These are phyloP conservation scores for Colletotrichum sp. DNA, from an alignment of 2,329 filamentous ascomycete genomes.

Conservation along the genomic window DNA sequence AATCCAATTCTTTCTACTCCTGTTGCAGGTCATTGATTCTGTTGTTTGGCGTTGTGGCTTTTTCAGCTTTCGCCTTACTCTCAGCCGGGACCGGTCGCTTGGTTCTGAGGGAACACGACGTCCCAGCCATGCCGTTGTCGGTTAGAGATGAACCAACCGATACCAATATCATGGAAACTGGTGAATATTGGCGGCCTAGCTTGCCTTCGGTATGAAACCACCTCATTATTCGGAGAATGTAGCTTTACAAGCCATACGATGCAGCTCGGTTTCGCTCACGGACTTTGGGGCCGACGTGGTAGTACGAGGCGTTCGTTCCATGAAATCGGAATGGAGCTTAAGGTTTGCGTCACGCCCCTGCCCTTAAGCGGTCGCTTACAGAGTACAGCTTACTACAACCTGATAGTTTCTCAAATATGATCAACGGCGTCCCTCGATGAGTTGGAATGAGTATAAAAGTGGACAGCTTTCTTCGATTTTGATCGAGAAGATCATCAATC, in stretches of 20 bases:
- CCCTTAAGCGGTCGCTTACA: background rate
- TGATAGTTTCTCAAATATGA: background rate
- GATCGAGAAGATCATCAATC: background rate
- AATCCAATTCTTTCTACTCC: background rate
- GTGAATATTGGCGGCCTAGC: background rate
- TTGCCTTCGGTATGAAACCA: background rate
- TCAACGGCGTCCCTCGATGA: fast-evolving
- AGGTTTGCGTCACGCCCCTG: background rate
- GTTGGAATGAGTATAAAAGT: background rate
- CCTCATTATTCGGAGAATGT: background rate
- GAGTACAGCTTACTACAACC: too few relatives aligned
- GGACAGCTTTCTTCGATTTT: fast-evolving
- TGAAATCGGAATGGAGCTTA: background rate
- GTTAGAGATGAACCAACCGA: background rate
- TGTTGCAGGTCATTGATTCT: background rate
- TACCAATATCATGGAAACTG: background rate
- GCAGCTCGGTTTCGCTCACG: background rate
- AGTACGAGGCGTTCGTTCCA: background rate
- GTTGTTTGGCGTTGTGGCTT: background rate
- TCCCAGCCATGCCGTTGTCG: background rate
- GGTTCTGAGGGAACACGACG: background rate
- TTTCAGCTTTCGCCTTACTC: background rate
- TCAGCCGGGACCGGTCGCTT: background rate
- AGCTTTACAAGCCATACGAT: background rate
- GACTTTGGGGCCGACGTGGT: background rate